Conservation (phyloP, 129 eudicot genomes). For the Tagetes patula region DNA sequence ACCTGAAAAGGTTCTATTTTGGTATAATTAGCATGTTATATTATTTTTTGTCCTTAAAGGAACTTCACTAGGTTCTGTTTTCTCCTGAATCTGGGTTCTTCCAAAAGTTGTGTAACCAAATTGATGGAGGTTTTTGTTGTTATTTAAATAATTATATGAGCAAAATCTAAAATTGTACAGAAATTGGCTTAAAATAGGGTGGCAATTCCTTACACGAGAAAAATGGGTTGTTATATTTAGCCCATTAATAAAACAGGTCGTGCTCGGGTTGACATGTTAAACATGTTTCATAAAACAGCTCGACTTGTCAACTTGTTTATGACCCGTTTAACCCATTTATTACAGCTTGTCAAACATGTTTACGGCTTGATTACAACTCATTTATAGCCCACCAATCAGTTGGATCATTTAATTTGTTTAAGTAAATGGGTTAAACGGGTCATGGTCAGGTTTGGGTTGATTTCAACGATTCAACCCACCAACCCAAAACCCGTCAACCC, state of each 20-base stretch:
- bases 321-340: not conserved
- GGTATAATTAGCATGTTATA: conserved; percentile 10
- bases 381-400: not conserved
- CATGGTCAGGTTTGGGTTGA: not conserved
- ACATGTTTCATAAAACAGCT: not conserved
- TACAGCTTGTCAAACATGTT: not conserved
- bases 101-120: not conserved
- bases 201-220: not conserved
- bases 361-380: not conserved
- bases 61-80: conserved; percentile 12
- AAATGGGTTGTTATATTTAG: not conserved
- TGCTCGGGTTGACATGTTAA: not conserved
- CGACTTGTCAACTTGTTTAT: not conserved
- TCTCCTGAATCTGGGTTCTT: conserved; percentile 1
- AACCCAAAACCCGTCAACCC: not conserved
- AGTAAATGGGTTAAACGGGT: not conserved
- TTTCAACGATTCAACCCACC: not conserved
- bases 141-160: conserved; percentile 5
- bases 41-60: conserved; percentile 17
- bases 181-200: not conserved
- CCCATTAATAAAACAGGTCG: not conserved
- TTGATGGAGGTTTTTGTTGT: not conserved
- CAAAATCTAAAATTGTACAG: not conserved
- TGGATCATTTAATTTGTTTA: not conserved
- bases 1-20: conserved; percentile 5